Evolutionary conservation across 2,329 filamentous ascomycete species (phyloP).

Genomic region (Venturia aucupariae): DNA sequence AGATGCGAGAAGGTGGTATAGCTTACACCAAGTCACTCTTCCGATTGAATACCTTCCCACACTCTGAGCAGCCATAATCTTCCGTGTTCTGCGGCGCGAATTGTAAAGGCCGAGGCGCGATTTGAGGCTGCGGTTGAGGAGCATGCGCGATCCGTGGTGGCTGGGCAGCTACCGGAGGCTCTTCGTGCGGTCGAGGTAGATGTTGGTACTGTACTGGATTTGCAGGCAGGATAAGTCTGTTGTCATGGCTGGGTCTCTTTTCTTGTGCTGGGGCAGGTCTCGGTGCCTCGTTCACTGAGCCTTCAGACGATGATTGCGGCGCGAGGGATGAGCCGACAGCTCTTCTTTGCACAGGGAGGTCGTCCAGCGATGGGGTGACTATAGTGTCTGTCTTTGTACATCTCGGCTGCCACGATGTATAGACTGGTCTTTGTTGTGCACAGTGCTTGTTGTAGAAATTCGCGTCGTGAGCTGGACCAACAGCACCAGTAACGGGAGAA

Average conservation of each 20-base stretch:
- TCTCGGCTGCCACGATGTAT: conserved; percentile 9
- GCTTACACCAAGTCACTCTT: conserved; percentile 12
- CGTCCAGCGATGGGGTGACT: conserved; percentile 1
- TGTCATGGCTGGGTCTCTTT: background rate
- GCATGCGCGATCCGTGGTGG: background rate
- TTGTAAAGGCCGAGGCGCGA: conserved; percentile 2
- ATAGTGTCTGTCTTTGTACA: background rate
- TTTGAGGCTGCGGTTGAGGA: conserved; percentile 7
- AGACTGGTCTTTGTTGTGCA: conserved; percentile 5
- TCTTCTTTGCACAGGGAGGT: background rate
- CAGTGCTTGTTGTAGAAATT: background rate
- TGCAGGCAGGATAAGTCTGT: background rate
- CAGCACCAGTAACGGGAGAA: background rate
- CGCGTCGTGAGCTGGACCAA: background rate
- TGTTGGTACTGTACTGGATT: background rate
- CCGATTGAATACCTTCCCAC: conserved; percentile 4
- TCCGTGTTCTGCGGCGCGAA: background rate
- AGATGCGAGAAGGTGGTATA: background rate
- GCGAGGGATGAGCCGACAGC: conserved; percentile 7
- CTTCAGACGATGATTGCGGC: conserved; percentile 10
- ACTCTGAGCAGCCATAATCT: conserved; percentile 10
- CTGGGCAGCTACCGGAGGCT: background rate
- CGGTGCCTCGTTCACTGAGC: background rate
- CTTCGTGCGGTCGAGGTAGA: background rate
- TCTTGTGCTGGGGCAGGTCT: background rate